These are phyloP conservation scores for Ambrosiella beaveri DNA, from an alignment of 2,329 filamentous ascomycete genomes.

Conservation along the genomic window DNA sequence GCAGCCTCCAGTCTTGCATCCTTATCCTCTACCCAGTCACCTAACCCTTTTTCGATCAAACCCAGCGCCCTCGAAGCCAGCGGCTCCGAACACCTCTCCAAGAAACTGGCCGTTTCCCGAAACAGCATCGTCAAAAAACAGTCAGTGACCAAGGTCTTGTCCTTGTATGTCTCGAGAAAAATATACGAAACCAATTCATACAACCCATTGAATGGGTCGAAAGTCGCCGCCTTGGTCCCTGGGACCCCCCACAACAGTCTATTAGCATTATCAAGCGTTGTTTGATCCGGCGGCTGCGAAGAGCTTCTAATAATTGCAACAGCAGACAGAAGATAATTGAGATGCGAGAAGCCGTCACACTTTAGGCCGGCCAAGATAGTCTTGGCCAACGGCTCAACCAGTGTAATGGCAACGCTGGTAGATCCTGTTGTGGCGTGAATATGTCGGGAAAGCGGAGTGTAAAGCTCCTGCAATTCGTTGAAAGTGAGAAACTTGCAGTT, in stretches of 20 bases:
- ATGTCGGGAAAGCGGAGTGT: constrained; percentile 37
- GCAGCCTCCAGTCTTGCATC: constrained; percentile 19
- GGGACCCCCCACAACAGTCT: constrained; percentile 48
- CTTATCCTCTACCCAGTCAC: constrained; percentile 42
- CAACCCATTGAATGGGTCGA: constrained; percentile 48
- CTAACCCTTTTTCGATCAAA: constrained; percentile 44
- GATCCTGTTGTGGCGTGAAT: constrained; percentile 49
- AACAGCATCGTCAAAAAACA: constrained; percentile 30
- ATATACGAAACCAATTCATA: constrained; percentile 41
- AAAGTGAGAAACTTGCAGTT: constrained; percentile 31
- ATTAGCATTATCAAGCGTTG: constrained; percentile 47
- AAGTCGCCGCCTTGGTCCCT: constrained; percentile 25
- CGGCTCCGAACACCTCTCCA: constrained; percentile 30
- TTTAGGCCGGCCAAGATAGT: constrained; percentile 16
- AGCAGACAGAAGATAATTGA: constrained; percentile 21
- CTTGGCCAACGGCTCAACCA: constrained; percentile 56
- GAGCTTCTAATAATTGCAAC: constrained; percentile 30
- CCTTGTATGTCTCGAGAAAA: constrained; percentile 37
- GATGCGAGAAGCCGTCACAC: constrained; percentile 3
- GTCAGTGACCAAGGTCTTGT: constrained; percentile 13
- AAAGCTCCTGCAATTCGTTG: constrained; percentile 35
- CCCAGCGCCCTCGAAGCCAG: constrained; percentile 39
- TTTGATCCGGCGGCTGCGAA: constrained; percentile 39
- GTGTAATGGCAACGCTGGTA: constrained; percentile 43
- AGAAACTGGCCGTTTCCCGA: constrained; percentile 33